Conservation (phyloP, 2,329 filamentous ascomycete genomes). For the Teratosphaeriaceae sp. region DNA sequence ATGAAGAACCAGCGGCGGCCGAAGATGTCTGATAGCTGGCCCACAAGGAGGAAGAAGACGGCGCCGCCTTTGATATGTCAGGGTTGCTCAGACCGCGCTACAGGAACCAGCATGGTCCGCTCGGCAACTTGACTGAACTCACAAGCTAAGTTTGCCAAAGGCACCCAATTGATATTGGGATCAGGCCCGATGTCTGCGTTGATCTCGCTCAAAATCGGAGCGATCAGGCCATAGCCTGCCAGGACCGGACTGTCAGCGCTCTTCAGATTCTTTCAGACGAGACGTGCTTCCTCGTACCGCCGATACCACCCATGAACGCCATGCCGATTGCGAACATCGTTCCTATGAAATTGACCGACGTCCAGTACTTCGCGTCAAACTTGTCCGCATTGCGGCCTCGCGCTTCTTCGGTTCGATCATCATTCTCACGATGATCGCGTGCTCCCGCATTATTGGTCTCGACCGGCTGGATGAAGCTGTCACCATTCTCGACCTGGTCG, state of each 20-base stretch:
- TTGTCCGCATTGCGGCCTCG: slow-evolving; percentile 18
- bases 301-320: slow-evolving; percentile 22
- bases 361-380: slow-evolving; percentile 19
- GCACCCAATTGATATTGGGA: slow-evolving; percentile 33
- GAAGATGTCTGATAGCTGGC: slow-evolving; percentile 34
- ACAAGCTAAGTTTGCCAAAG: slow-evolving; percentile 29
- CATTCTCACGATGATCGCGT: slow-evolving; percentile 17
- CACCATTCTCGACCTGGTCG: slow-evolving; percentile 12
- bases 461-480: slow-evolving; percentile 4
- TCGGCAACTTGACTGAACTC: too few species aligned
- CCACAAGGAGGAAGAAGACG: slow-evolving; percentile 32
- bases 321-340: slow-evolving; percentile 21
- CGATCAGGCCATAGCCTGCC: slow-evolving; percentile 21
- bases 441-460: slow-evolving; percentile 5
- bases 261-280: too few species aligned
- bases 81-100: too few species aligned
- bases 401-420: slow-evolving; percentile 20
- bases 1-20: slow-evolving; percentile 32
- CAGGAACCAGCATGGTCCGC: too few species aligned
- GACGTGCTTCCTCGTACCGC: too few species aligned
- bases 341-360: slow-evolving; percentile 20
- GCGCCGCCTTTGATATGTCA: slow-evolving; percentile 11
- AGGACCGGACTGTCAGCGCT: background rate
- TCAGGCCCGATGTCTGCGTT: slow-evolving; percentile 33
- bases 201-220: slow-evolving; percentile 22